Conservation (phyloP, 495 filamentous ascomycete species). For the Hapsidospora chrysogenum region DNA sequence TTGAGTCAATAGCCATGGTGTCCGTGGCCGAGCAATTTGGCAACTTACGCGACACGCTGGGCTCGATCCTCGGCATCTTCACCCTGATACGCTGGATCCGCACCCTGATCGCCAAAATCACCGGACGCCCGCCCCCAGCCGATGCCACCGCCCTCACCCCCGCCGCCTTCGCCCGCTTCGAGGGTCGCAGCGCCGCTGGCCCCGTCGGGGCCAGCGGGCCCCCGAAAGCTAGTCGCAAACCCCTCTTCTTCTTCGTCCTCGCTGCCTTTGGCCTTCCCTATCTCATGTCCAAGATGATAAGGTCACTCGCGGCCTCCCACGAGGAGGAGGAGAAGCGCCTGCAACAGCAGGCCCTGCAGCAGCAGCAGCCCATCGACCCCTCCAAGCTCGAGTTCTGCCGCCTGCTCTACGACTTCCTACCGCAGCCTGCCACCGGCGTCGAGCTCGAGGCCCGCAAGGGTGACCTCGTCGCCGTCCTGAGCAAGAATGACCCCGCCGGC, state of each 20-base stretch:
- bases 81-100: slow-evolving; percentile 88
- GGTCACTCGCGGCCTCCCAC: slow-evolving; percentile 61
- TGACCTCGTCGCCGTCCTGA: slow-evolving; percentile 85
- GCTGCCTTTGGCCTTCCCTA: slow-evolving; percentile 92
- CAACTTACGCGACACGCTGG: slow-evolving; percentile 83
- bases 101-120: slow-evolving; percentile 79
- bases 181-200: slow-evolving; percentile 32
- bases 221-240: slow-evolving; percentile 73
- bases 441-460: slow-evolving; percentile 90
- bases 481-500: slow-evolving; percentile 83
- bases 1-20: slow-evolving; percentile 63
- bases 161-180: slow-evolving; percentile 75
- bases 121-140: slow-evolving; percentile 80
- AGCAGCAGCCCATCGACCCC: slow-evolving; percentile 50
- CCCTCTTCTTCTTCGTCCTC: slow-evolving; percentile 86
- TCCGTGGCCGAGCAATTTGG: slow-evolving; percentile 95
- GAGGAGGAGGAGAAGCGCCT: slow-evolving; percentile 59
- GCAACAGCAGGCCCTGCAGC: slow-evolving; percentile 29
- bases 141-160: slow-evolving; percentile 76
- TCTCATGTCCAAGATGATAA: slow-evolving; percentile 88
- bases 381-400: slow-evolving; percentile 89
- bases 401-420: slow-evolving; percentile 83
- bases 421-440: slow-evolving; percentile 48
- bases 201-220: slow-evolving; percentile 30
- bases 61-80: slow-evolving; percentile 88